Evolutionary conservation across 768 basidiomycete genomes (phyloP).

Genomic region (Crassisporium funariophilum): DNA sequence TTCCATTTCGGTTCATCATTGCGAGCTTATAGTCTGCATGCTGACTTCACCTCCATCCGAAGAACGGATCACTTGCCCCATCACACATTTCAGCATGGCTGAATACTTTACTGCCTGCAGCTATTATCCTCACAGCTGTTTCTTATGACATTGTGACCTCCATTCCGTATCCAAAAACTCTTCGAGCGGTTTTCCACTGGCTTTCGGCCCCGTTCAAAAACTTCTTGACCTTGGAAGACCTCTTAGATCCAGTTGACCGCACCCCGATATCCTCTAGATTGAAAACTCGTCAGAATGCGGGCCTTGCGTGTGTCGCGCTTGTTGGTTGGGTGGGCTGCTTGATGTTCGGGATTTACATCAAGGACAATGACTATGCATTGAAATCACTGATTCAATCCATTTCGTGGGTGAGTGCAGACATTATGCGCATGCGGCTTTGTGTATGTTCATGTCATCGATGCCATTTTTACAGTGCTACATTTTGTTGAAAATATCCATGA

Average conservation of each 20-base stretch:
- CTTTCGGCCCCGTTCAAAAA: slow-evolving; percentile 47
- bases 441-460: background rate
- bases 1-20: slow-evolving; percentile 1
- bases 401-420: slow-evolving; percentile 49
- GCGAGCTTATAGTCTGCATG: background rate
- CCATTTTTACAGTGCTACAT: slow-evolving; percentile 46
- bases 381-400: slow-evolving; percentile 36
- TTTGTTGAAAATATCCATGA: slow-evolving; percentile 37
- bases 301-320: slow-evolving; percentile 40
- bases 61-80: background rate
- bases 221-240: slow-evolving; percentile 54
- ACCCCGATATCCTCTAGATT: slow-evolving; percentile 25
- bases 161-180: slow-evolving; percentile 28
- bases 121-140: slow-evolving; percentile 32
- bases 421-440: too few species aligned
- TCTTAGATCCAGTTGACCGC: slow-evolving; percentile 41
- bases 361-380: slow-evolving; percentile 20
- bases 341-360: slow-evolving; percentile 33
- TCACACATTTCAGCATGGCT: slow-evolving; percentile 18
- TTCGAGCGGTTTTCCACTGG: slow-evolving; percentile 20
- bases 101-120: slow-evolving; percentile 24
- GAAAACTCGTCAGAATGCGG: slow-evolving; percentile 36
- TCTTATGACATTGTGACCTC: slow-evolving; percentile 29
- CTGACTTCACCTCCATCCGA: background rate
- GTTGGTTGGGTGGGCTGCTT: slow-evolving; percentile 46